Percentiles rank a stretch among this genome's conserved stretches.
Conservation (phyloP, 768 basidiomycete genomes). For the Amanita muscaria region DNA sequence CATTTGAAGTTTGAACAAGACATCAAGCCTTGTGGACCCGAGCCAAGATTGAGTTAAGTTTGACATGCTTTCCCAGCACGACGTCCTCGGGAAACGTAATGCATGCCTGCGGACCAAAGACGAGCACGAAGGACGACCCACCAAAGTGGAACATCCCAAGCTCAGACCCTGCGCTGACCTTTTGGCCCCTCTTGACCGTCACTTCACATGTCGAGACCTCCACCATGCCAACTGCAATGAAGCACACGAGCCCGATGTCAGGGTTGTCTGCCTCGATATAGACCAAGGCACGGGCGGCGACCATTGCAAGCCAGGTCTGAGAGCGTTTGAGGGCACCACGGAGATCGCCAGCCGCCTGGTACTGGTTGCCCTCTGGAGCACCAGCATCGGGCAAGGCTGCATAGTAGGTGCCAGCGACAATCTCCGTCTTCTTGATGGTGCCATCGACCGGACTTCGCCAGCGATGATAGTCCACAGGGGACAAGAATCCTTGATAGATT, state of each 20-base stretch:
- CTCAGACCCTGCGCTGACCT: constrained; percentile 44
- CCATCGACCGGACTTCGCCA: constrained; percentile 55
- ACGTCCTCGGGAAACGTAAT: constrained; percentile 7
- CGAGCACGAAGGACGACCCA: constrained; percentile 40
- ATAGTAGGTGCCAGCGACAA: constrained; percentile 45
- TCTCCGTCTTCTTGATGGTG: constrained; percentile 28
- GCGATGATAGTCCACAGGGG: constrained; percentile 47
- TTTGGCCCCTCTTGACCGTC: constrained; percentile 35
- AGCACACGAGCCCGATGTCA: constrained; percentile 46
- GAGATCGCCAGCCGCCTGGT: constrained; percentile 10
- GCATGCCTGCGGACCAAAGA: too few species aligned
- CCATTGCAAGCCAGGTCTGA: constrained; percentile 32
- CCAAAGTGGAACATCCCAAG: constrained; percentile 60
- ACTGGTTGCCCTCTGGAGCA: not conserved
- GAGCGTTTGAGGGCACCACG: constrained; percentile 16
- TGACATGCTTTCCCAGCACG: constrained; percentile 4
- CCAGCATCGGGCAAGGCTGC: constrained; percentile 18
- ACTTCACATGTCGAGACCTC: constrained; percentile 56
- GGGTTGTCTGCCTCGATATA: constrained; percentile 47
- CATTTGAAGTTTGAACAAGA: too few species aligned
- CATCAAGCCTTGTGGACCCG: too few species aligned
- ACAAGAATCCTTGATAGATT: constrained; percentile 51
- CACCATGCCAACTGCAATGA: constrained; percentile 50
- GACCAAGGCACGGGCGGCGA: constrained; percentile 43
- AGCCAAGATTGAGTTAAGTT: constrained; percentile 13